A percentile compares a stretch with the other conserved stretches of the same genome.
phyloP scores from a whole-genome alignment of 1,284 basidiomycete genomes.

The Moniliella sp. region DNA sequence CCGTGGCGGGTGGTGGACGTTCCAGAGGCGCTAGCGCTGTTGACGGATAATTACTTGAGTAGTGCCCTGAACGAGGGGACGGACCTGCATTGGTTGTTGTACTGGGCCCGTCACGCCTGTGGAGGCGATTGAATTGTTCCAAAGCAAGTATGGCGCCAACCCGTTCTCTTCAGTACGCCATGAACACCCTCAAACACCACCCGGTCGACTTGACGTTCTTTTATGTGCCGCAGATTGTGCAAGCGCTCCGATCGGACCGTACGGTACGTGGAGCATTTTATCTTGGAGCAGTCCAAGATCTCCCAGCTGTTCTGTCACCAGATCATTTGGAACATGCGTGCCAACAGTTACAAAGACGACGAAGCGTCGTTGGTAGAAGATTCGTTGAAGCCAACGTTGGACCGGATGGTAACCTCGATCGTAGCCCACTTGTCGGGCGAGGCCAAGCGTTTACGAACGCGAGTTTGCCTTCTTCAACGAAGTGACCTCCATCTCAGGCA shows the following conservation, averaged over 20 bases:
- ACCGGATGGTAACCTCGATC: conserved; percentile 60
- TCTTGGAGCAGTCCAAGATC: conserved; percentile 89
- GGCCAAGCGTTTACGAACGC: conserved; percentile 73
- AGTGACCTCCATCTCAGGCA: conserved; percentile 91
- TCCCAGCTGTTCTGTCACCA: conserved; percentile 97
- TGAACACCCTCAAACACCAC: conserved; percentile 80
- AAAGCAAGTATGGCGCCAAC: conserved; percentile 41
- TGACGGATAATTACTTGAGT: conserved; percentile 65
- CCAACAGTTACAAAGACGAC: conserved; percentile 86
- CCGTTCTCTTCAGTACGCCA: conserved; percentile 79
- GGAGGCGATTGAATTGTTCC: conserved; percentile 22
- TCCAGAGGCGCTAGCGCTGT: conserved; percentile 56
- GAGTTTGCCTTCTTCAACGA: conserved; percentile 92
- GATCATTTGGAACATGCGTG: conserved; percentile 99
- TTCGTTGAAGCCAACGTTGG: conserved; percentile 79
- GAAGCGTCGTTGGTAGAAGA: conserved; percentile 50
- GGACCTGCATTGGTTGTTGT: conserved; percentile 47
- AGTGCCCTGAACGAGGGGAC: conserved; percentile 37
- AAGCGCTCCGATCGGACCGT: conserved; percentile 66
- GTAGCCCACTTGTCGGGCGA: conserved; percentile 68
- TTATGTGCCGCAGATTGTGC: conserved; percentile 97
- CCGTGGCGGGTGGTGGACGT: conserved; percentile 51
- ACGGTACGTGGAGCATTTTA: conserved; percentile 76
- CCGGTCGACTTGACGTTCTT: conserved; percentile 90
- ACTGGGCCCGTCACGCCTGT: conserved; percentile 77